phyloP scores from a whole-genome alignment of 164 flowering plant species.

The Aristolochia contorta region DNA sequence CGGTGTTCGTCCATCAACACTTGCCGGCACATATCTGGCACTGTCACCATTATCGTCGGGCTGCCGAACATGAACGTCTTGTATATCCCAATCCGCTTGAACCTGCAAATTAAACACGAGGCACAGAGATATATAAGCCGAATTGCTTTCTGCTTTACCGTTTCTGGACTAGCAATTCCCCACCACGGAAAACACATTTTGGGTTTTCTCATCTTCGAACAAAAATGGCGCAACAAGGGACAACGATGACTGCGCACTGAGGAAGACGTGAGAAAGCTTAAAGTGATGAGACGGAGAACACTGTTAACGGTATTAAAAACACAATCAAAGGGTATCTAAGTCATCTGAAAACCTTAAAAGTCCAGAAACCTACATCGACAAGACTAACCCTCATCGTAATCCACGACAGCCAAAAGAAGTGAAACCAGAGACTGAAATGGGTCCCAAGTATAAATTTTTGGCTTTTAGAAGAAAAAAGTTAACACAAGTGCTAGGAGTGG shows the following conservation, averaged over 20 bases:
- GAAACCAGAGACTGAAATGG: too few species aligned
- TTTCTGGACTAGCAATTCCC: background rate
- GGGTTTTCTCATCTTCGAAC: background rate
- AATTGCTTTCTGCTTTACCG: background rate
- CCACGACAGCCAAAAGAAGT: too few species aligned
- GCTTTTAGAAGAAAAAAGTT: too few species aligned
- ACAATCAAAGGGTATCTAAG: too few species aligned
- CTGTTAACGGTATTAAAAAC: too few species aligned
- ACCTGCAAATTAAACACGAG: conserved; percentile 36
- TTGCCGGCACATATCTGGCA: conserved; percentile 49
- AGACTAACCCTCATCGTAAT: too few species aligned
- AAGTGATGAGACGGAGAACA: too few species aligned
- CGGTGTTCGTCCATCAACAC: conserved; percentile 63
- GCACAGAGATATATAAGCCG: background rate
- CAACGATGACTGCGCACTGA: background rate
- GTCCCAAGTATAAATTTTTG: too few species aligned
- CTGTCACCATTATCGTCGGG: conserved; percentile 62
- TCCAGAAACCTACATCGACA: too few species aligned
- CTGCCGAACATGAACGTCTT: conserved; percentile 79
- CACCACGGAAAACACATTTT: background rate
- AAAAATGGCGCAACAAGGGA: background rate
- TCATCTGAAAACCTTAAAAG: too few species aligned
- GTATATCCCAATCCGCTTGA: conserved; percentile 57
- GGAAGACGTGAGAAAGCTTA: background rate
- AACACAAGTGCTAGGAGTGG: too few species aligned